These are phyloP conservation scores for Phytophthora hibernalis DNA, from an alignment of 352 stramenopile genomes.

Conservation along the genomic window DNA sequence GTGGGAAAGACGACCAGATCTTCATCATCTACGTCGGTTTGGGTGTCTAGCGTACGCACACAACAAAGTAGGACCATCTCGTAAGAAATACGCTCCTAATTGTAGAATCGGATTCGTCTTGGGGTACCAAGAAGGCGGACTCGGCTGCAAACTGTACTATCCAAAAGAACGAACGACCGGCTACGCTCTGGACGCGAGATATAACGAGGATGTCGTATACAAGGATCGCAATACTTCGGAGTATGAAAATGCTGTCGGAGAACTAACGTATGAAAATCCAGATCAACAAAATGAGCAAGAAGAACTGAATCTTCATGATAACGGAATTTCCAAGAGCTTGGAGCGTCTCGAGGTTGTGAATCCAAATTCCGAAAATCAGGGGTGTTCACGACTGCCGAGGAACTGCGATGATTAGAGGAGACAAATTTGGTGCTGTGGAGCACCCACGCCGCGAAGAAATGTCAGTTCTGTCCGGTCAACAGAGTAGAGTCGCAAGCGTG, in stretches of 20 bases:
- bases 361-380: too few species aligned
- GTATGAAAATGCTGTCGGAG: neutral
- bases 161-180: neutral
- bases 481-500: too few species aligned
- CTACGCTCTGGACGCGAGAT: neutral
- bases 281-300: neutral
- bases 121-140: slow-evolving; percentile 3
- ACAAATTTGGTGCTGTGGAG: too few species aligned
- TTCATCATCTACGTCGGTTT: slow-evolving; percentile 7
- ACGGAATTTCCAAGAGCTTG: neutral
- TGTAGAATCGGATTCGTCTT: slow-evolving; percentile 2
- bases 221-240: neutral
- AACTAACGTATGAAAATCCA: neutral
- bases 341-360: neutral
- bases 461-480: too few species aligned
- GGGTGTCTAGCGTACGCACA: slow-evolving; percentile 3
- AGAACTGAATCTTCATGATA: neutral
- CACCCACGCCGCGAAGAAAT: too few species aligned
- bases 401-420: too few species aligned
- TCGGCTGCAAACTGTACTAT: slow-evolving; percentile 6
- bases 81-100: neutral
- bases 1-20: neutral
- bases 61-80: neutral
- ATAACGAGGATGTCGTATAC: slow-evolving; percentile 12
- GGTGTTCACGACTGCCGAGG: neutral